These are phyloP conservation scores for Boletus subparvulus DNA, from an alignment of 768 basidiomycete species.

Conservation along the genomic window DNA sequence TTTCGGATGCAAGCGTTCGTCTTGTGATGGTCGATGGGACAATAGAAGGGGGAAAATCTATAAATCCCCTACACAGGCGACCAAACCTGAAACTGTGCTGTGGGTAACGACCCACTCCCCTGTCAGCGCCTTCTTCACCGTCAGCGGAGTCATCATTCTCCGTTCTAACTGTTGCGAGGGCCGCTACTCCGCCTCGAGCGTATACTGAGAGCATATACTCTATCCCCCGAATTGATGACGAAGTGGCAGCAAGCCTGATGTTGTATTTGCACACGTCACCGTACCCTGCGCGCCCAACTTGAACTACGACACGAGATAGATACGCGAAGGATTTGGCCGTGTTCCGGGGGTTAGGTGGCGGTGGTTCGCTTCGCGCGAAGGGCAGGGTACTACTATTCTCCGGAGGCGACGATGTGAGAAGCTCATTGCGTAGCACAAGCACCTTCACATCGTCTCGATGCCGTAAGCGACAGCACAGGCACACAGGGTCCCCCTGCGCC, in stretches of 20 bases:
- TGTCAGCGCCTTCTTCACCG: not conserved
- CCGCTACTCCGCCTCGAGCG: too few relatives aligned
- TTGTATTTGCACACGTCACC: too few relatives aligned
- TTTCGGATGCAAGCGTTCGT: too few relatives aligned
- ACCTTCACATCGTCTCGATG: conserved; percentile 19
- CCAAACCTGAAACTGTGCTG: too few relatives aligned
- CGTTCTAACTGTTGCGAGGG: not conserved
- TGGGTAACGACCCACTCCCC: too few relatives aligned
- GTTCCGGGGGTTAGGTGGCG: conserved; percentile 54
- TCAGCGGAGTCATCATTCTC: not conserved
- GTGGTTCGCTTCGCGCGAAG: conserved; percentile 48
- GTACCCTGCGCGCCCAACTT: not conserved
- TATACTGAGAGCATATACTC: too few relatives aligned
- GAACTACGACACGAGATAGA: too few relatives aligned
- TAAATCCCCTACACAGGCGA: too few relatives aligned
- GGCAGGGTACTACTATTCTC: conserved; percentile 70
- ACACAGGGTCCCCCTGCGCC: conserved; percentile 23
- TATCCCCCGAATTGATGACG: too few relatives aligned
- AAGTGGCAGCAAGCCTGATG: too few relatives aligned
- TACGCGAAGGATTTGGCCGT: conserved; percentile 35
- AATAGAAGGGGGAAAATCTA: too few relatives aligned
- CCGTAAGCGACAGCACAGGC: not conserved
- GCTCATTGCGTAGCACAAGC: conserved; percentile 29
- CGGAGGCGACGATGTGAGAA: conserved; percentile 33
- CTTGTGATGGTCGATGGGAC: too few relatives aligned